Evolutionary conservation across 1,284 basidiomycete species (phyloP).

Genomic region (Vanrija humicola): DNA sequence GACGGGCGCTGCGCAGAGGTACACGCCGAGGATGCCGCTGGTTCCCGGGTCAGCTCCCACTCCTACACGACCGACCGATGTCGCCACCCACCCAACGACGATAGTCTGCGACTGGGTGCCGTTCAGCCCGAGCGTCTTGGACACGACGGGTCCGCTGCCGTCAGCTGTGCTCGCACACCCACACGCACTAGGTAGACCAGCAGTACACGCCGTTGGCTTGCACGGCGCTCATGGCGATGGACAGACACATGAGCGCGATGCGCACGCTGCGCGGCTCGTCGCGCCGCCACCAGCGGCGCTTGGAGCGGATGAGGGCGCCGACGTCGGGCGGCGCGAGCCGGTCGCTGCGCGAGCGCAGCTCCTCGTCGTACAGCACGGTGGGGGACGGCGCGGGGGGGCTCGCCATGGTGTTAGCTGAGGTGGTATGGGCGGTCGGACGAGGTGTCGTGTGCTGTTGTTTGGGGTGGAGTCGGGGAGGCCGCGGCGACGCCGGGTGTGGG

Average conservation of each 20-base stretch:
- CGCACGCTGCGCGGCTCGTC: conserved; percentile 27
- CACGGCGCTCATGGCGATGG: conserved; percentile 35
- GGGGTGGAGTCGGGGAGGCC: too few relatives aligned
- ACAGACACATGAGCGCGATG: conserved; percentile 34
- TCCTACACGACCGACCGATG: too few relatives aligned
- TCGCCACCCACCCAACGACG: conserved; percentile 41
- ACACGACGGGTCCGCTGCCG: conserved; percentile 42
- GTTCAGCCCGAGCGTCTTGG: conserved; percentile 29
- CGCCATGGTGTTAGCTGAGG: too few relatives aligned
- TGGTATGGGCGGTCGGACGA: too few relatives aligned
- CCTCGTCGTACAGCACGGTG: conserved; percentile 6
- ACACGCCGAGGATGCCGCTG: conserved; percentile 48
- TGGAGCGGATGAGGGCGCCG: conserved; percentile 22
- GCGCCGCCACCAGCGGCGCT: conserved; percentile 27
- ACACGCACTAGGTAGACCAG: conserved; percentile 46
- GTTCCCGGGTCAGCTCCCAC: neutral
- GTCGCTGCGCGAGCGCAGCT: neutral
- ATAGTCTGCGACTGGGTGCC: conserved; percentile 45
- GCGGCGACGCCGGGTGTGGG: too few relatives aligned
- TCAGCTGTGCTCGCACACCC: neutral
- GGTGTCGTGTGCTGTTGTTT: too few relatives aligned
- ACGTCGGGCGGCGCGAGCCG: conserved; percentile 30
- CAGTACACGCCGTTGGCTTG: conserved; percentile 50
- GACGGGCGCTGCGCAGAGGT: conserved; percentile 47
- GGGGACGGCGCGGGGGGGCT: neutral